Evolutionary conservation across 495 filamentous ascomycete genomes (phyloP).

Genomic region (Aspergillus coremiiformis): DNA sequence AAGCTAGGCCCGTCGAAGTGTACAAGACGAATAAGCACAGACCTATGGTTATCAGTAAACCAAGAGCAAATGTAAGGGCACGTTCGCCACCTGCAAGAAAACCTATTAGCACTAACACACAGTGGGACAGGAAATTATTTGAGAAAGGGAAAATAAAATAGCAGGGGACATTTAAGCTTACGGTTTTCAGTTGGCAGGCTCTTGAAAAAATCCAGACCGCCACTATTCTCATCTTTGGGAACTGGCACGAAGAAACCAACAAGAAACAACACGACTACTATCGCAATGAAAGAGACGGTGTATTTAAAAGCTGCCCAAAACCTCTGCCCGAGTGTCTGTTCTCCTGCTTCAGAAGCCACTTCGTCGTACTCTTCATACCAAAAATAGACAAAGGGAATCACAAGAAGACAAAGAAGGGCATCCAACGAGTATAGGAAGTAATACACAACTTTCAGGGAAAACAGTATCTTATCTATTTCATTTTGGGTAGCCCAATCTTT

Average conservation of each 20-base stretch:
- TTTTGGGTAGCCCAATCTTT: slow-evolving; percentile 90
- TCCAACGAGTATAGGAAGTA: slow-evolving; percentile 90
- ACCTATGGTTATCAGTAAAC: slow-evolving; percentile 76
- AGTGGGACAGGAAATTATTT: neutral
- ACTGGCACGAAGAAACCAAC: slow-evolving; percentile 90
- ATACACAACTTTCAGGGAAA: slow-evolving; percentile 80
- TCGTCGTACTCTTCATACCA: slow-evolving; percentile 96
- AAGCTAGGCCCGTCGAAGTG: slow-evolving; percentile 79
- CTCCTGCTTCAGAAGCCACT: slow-evolving; percentile 67
- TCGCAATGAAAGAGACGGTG: slow-evolving; percentile 71
- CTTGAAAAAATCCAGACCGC: slow-evolving; percentile 88
- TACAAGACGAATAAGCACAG: slow-evolving; percentile 81
- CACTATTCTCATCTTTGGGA: slow-evolving; percentile 51
- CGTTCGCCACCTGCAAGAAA: slow-evolving; percentile 66
- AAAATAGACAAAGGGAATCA: slow-evolving; percentile 95
- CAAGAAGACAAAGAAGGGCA: slow-evolving; percentile 79
- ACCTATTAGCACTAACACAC: neutral
- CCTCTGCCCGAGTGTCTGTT: slow-evolving; percentile 57
- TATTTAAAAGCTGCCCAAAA: slow-evolving; percentile 86
- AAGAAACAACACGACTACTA: slow-evolving; percentile 77
- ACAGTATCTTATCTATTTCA: slow-evolving; percentile 64
- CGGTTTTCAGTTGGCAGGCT: slow-evolving; percentile 73
- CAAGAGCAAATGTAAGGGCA: slow-evolving; percentile 79
- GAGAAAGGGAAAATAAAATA: neutral
- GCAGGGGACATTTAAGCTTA: slow-evolving; percentile 28